Evolutionary conservation across 202 grass and related monocot species (phyloP).

Genomic region (Hordeum pubiflorum): DNA sequence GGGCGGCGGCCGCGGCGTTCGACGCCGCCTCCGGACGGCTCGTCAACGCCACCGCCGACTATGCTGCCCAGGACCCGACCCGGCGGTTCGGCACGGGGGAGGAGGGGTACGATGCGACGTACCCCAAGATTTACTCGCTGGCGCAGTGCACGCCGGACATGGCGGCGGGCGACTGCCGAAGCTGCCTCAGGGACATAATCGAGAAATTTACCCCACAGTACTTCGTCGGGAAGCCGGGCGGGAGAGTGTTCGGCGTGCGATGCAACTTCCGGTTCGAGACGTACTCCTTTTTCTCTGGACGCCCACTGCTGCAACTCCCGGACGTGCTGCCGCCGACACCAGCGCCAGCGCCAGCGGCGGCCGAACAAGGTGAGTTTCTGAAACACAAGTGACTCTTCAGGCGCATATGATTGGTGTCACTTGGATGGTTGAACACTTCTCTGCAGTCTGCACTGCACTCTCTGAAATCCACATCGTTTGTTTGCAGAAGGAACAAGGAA

Average conservation of each 20-base stretch:
- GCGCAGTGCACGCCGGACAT: conserved; percentile 47
- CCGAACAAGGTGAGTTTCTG: background rate
- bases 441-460: too few relatives aligned
- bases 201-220: background rate
- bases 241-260: conserved; percentile 24
- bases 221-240: conserved; percentile 19
- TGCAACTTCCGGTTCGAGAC: conserved; percentile 34
- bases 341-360: background rate
- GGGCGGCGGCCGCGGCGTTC: background rate
- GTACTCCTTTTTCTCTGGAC: conserved; percentile 16
- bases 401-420: too few relatives aligned
- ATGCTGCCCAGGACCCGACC: conserved; percentile 19
- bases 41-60: conserved; percentile 24
- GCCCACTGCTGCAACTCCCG: conserved; percentile 20
- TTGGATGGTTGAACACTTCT: too few relatives aligned
- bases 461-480: background rate
- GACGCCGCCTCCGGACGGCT: conserved; percentile 14
- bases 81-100: conserved; percentile 29
- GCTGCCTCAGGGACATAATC: conserved; percentile 21
- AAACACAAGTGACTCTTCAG: too few relatives aligned
- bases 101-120: background rate
- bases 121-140: conserved; percentile 25
- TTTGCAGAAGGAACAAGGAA: conserved; percentile 28
- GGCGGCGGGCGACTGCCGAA: conserved; percentile 23
- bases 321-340: background rate